Percentiles rank a stretch among this genome's conserved stretches.
These are phyloP conservation scores for Nepenthes gracilis DNA, from an alignment of 148 eudicot genomes.

Conservation along the genomic window DNA sequence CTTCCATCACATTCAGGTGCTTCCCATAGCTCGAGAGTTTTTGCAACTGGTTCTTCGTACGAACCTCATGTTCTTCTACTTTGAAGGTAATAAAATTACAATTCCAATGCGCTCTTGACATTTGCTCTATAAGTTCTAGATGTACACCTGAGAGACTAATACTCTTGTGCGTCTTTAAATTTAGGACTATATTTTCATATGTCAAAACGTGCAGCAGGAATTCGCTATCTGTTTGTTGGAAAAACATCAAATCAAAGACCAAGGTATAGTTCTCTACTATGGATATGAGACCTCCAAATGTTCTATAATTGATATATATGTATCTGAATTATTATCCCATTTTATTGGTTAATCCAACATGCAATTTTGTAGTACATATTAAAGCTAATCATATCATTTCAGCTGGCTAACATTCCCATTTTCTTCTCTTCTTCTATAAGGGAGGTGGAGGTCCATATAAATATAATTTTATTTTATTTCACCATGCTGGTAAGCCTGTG, in stretches of 20 bases:
- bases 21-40: conserved; percentile 70
- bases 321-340: neutral
- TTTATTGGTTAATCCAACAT: neutral
- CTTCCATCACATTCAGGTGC: conserved; percentile 36
- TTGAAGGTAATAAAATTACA: conserved; percentile 57
- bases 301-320: neutral
- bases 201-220: conserved; percentile 92
- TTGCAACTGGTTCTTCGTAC: conserved; percentile 75
- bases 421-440: no score
- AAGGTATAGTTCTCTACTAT: conserved; percentile 35
- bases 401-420: no score
- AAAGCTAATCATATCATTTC: no score
- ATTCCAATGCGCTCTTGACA: conserved; percentile 1
- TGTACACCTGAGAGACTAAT: conserved; percentile 4
- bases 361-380: no score
- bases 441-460: no score
- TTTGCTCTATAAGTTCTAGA: neutral
- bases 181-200: conserved; percentile 90
- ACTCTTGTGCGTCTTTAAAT: conserved; percentile 6
- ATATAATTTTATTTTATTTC: no score
- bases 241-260: conserved; percentile 90
- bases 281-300: neutral
- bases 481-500: no score
- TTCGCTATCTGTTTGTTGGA: conserved; percentile 89
- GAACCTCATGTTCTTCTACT: conserved; percentile 97